Evolutionary conservation across 352 stramenopile species (phyloP), one percentile per base, ranked within the genome.

Genomic region (Pythium periplocum): DNA sequence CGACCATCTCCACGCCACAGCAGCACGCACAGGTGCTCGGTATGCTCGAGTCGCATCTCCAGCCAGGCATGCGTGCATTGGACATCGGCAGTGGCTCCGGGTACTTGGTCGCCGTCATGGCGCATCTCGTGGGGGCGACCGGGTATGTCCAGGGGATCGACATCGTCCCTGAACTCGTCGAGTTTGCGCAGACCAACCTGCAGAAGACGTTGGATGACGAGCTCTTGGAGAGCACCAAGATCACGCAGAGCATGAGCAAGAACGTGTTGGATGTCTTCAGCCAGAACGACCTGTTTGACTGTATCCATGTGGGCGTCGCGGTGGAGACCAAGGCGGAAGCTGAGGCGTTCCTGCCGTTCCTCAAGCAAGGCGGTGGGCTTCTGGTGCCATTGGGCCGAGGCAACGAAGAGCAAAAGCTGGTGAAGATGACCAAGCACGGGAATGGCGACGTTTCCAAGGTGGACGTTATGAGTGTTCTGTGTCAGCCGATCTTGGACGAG

Each of bases 1-100:
- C 84, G 42, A 94, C 84, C 6, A 94, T 94, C 51, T 94, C 84
- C 36, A 94, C 84, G 10, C 84, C 84, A 11, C 84, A 94, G 62
- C 84, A 93, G 48, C 84, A 94, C 45, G 84, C 84, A 33, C 77
- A 91, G 59, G 82, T 93, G 9, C 51, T 94, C 52, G 61, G 70
- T 12, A 49, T 87, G n/a, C 50, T 94, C 0, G 78, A 86, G 49
- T 45, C 64, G 26, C 82, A 93, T 38, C 51, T 94, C 51, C 67
- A 86, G 48, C 68, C 76, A 10, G 82, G 82, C 1, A 81, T 76
- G 53, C 64, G 45, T 1, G 78, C 77, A 0, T 59, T 96, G 45
- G 86, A 94, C 53, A 55, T 94, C 17, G 86, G 86, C 32, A 88
- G 75, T 36, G 86, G 86, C n/a, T 93, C 86, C 1, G 86, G 86